These are phyloP conservation scores for Rhododendron molle DNA, from an alignment of 148 eudicot species.

Conservation along the genomic window DNA sequence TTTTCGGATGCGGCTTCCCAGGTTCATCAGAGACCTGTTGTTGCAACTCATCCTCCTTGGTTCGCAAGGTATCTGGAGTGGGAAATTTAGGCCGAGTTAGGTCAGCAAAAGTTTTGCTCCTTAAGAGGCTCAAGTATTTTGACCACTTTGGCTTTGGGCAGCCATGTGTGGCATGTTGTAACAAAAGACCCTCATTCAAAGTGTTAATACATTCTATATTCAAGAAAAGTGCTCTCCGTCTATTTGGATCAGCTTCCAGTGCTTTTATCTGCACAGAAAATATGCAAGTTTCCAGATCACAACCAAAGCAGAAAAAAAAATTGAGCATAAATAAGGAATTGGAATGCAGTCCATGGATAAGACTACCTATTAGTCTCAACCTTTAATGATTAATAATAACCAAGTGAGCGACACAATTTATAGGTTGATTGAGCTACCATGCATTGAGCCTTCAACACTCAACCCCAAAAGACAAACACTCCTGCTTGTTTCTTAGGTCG, in stretches of 20 bases:
- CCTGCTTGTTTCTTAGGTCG: background rate
- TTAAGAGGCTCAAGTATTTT: constrained; percentile 77
- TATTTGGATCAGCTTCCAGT: constrained; percentile 58
- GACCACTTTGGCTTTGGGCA: constrained; percentile 89
- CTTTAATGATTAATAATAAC: background rate
- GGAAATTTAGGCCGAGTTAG: constrained; percentile 66
- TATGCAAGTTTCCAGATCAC: background rate
- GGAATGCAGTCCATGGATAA: background rate
- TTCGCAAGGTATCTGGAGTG: constrained; percentile 41
- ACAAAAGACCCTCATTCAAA: constrained; percentile 71
- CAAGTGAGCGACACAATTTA: background rate
- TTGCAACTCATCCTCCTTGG: constrained; percentile 30
- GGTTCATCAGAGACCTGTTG: constrained; percentile 35
- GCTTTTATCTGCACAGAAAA: constrained; percentile 52
- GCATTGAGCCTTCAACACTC: background rate
- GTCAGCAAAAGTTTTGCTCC: constrained; percentile 66
- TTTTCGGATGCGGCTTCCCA: constrained; percentile 49
- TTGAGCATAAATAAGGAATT: background rate
- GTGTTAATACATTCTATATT: constrained; percentile 80
- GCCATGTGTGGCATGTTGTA: constrained; percentile 65
- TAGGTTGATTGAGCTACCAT: background rate
- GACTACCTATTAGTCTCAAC: background rate
- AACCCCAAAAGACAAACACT: background rate
- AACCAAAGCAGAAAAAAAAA: background rate
- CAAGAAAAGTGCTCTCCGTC: constrained; percentile 58